Conservation (phyloP, 75 land plant genomes). For the Sequoiadendron giganteum region DNA sequence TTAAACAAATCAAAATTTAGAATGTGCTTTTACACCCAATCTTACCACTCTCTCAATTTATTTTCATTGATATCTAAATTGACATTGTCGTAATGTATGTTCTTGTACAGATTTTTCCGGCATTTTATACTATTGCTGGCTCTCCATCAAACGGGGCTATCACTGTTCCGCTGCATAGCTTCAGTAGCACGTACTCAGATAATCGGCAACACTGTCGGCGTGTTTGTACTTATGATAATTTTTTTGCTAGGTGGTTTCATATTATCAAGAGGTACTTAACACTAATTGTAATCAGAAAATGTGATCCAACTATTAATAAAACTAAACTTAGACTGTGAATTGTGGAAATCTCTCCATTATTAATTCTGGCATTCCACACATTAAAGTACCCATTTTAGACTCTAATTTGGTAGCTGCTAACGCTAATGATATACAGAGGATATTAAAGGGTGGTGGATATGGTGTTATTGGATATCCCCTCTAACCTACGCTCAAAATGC, state of each 20-base stretch:
- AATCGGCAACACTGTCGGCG: constrained; percentile 25
- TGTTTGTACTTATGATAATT: constrained; percentile 10
- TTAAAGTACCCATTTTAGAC: background rate
- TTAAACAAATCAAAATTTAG: too few relatives aligned
- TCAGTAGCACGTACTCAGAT: constrained; percentile 30
- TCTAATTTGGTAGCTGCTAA: background rate
- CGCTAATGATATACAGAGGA: constrained; percentile 4
- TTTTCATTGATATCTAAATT: background rate
- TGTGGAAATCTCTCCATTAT: too few relatives aligned
- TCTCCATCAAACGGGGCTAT: constrained; percentile 25
- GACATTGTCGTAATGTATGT: background rate
- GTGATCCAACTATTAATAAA: too few relatives aligned
- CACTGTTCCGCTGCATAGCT: constrained; percentile 33
- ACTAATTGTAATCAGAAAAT: too few relatives aligned
- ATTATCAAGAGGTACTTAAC: constrained; percentile 19
- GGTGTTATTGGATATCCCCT: constrained; percentile 43
- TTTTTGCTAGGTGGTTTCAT: constrained; percentile 39
- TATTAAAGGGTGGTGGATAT: constrained; percentile 35
- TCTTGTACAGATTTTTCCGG: constrained; percentile 27
- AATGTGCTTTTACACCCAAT: too few relatives aligned
- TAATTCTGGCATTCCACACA: background rate
- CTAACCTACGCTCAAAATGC: constrained; percentile 35
- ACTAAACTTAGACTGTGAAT: too few relatives aligned
- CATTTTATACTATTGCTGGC: constrained; percentile 20
- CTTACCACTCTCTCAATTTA: background rate